These are phyloP conservation scores for Lasiodiplodia sp. DNA, from an alignment of 2,329 filamentous ascomycete species.

Conservation along the genomic window DNA sequence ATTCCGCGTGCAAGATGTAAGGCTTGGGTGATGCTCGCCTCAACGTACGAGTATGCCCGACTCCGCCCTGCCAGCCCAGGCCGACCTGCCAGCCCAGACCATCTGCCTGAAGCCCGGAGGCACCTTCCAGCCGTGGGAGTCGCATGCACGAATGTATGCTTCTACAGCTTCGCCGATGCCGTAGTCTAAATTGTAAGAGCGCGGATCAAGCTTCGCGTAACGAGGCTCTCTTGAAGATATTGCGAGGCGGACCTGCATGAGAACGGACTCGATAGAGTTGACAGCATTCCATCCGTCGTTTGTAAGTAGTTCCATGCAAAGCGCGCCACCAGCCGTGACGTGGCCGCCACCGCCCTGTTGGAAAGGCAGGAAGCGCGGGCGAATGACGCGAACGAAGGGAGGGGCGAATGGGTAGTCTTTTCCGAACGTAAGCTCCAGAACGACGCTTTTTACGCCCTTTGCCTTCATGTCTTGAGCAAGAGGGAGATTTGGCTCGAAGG, in stretches of 20 bases:
- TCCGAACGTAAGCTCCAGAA: conserved; percentile 84
- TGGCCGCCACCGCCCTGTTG: conserved; percentile 79
- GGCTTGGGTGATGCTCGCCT: no score
- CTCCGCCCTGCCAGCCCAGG: background rate
- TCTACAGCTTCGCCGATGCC: conserved; percentile 72
- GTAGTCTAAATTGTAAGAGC: conserved; percentile 60
- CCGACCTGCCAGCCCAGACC: background rate
- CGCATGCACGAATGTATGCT: conserved; percentile 75
- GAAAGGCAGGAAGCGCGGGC: conserved; percentile 80
- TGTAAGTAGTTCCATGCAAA: conserved; percentile 86
- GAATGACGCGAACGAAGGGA: conserved; percentile 83
- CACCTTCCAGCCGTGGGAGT: conserved; percentile 74
- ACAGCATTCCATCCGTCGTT: conserved; percentile 81
- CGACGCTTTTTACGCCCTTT: conserved; percentile 68
- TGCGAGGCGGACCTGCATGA: conserved; percentile 82
- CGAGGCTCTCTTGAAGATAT: conserved; percentile 71
- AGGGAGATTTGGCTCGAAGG: conserved; percentile 73
- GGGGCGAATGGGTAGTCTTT: conserved; percentile 78
- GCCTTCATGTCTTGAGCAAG: conserved; percentile 77
- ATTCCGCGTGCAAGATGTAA: no score
- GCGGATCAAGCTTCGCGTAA: conserved; percentile 71
- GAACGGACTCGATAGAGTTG: conserved; percentile 76
- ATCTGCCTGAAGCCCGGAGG: conserved; percentile 55
- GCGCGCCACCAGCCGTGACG: conserved; percentile 81
- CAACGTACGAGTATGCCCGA: no score